These are phyloP conservation scores for Aspergillus ruber DNA, from an alignment of 2,329 filamentous ascomycete genomes.

Conservation along the genomic window DNA sequence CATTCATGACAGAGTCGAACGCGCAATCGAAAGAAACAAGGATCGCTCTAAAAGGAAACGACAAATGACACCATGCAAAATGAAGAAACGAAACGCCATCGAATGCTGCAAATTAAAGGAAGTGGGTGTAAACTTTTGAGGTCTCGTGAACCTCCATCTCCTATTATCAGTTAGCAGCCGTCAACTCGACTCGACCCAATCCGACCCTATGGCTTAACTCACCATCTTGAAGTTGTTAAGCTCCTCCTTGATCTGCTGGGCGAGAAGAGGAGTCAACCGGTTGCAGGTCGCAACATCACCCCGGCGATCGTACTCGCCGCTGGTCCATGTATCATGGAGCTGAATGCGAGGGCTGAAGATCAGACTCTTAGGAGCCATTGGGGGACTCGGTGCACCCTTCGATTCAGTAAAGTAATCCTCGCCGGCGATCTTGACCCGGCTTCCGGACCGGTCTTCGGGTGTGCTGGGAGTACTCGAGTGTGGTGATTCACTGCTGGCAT, in stretches of 20 bases:
- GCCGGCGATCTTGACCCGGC: constrained; percentile 67
- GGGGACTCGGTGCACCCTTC: constrained; percentile 74
- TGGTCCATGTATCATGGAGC: constrained; percentile 95
- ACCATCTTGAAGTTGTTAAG: constrained; percentile 99
- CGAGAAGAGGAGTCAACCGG: constrained; percentile 88
- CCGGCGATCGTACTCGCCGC: constrained; percentile 88
- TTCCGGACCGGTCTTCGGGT: constrained; percentile 63
- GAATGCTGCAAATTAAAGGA: constrained; percentile 65
- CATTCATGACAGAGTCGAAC: not conserved
- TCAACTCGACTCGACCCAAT: not conserved
- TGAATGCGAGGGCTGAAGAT: constrained; percentile 86
- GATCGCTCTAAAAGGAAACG: constrained; percentile 13
- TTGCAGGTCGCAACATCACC: constrained; percentile 98
- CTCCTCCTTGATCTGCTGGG: constrained; percentile 99
- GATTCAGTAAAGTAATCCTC: constrained; percentile 89
- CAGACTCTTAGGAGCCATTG: constrained; percentile 54
- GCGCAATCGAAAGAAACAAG: constrained; percentile 16
- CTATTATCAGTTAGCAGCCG: constrained; percentile 42
- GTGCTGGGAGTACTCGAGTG: constrained; percentile 83
- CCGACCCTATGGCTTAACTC: constrained; percentile 28
- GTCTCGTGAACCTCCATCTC: constrained; percentile 99
- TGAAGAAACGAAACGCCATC: constrained; percentile 20
- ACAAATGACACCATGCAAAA: constrained; percentile 7
- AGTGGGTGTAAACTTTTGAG: constrained; percentile 99
- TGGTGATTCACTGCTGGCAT: constrained; percentile 68